A percentile compares a stretch with the other conserved stretches of the same genome.
These are phyloP conservation scores for Paxillus involutus DNA, from an alignment of 768 basidiomycete species.

Conservation along the genomic window DNA sequence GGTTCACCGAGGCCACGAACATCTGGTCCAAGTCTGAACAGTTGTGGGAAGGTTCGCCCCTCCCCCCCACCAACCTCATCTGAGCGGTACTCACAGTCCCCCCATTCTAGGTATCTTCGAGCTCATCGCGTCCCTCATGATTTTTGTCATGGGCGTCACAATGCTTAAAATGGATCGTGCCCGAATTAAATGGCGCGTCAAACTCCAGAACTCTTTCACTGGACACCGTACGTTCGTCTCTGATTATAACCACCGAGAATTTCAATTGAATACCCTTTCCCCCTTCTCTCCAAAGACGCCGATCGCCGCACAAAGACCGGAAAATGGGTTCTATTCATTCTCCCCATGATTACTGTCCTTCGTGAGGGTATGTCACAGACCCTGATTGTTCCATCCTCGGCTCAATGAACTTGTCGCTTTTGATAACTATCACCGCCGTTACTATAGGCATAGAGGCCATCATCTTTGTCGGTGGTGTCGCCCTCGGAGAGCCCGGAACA, in stretches of 20 bases:
- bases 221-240: slow-evolving; percentile 44
- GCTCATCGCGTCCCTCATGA: slow-evolving; percentile 73
- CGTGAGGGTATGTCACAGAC: slow-evolving; percentile 65
- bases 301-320: slow-evolving; percentile 53
- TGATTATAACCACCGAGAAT: neutral
- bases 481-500: slow-evolving; percentile 76
- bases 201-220: slow-evolving; percentile 78
- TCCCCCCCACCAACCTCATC: neutral
- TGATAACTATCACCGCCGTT: neutral
- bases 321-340: slow-evolving; percentile 86
- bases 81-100: neutral
- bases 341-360: slow-evolving; percentile 90
- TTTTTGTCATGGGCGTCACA: slow-evolving; percentile 89
- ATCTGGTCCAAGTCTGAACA: slow-evolving; percentile 85
- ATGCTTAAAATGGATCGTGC: slow-evolving; percentile 97
- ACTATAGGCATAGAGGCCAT: slow-evolving; percentile 78
- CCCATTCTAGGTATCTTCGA: slow-evolving; percentile 57
- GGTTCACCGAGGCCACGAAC: slow-evolving; percentile 88
- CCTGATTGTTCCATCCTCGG: neutral
- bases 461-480: slow-evolving; percentile 91
- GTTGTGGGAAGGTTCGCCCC: slow-evolving; percentile 81
- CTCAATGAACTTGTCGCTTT: neutral
- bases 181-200: slow-evolving; percentile 92
- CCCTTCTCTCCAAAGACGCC: slow-evolving; percentile 30
- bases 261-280: neutral